Base-by-base conservation (phyloP, 1,139 yeast genomes). In the Sugiyamaella novakii region DNA sequence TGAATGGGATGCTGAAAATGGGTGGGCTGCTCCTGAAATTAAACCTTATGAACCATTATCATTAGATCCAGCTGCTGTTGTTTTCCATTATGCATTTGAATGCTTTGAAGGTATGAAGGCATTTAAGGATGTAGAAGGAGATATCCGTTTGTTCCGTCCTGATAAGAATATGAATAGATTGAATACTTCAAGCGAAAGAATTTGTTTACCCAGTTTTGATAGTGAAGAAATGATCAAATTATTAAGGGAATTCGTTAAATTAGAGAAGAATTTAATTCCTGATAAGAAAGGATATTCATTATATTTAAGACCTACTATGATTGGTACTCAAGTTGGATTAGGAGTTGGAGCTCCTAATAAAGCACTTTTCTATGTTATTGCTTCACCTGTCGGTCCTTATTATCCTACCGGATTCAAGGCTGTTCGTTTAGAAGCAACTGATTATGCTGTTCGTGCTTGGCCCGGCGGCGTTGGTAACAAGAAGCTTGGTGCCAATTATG, bases 381-480 rank as follows among this genome's bases (percentile, higher is more conserved):
- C 91, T 35, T 87, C 95, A 14, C 98, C 98, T 14, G 98, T 91
- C 22, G 98, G 98, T 27, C 97, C 98, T 31, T 80, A 79, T 69
- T 83, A 81, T 68, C 80, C 84, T 61, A 83, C 95, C 12, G 96
- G 96, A 6, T 91, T 91, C 81, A 88, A 89, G 71, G 96, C 98
- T 29, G 96, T 92, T 45, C 77, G 82, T 50, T 76, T 92, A 54
- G 96, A 91, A 73, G 98, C 98, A 58, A 88, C 96, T 29, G 95
- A 87, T 66, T 82, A 87, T 60, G 95, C 95, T 42, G 92, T 91
- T 21, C 84, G 98, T 73, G 97, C 98, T 12, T 92, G 98, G 98
- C 98, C 98, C 63, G 96, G 96, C 64, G 98, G 98, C 68, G 89
- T 83, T 57, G 98, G 98, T 70, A 84, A 89, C 77, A 84, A 81